Conservation (phyloP, 2,329 filamentous ascomycete species). For the Penicillium concentricum region DNA sequence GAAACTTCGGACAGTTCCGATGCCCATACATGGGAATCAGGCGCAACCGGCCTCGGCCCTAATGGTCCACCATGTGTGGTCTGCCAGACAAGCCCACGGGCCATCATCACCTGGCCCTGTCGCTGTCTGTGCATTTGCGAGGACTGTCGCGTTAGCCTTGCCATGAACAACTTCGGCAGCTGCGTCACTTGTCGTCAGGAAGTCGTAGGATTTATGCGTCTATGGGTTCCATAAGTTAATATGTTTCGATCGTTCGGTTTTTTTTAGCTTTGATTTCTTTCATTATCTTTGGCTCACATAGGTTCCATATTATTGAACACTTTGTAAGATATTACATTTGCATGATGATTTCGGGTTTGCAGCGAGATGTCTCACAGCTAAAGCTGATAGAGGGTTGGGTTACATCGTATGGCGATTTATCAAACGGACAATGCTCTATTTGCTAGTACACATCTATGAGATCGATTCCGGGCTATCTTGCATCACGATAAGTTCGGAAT, state of each 20-base stretch:
- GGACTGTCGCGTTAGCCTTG: slow-evolving; percentile 87
- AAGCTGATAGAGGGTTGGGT: not conserved
- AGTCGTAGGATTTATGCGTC: slow-evolving; percentile 82
- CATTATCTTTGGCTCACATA: not conserved
- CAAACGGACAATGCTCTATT: not conserved
- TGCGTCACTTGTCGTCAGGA: slow-evolving; percentile 92
- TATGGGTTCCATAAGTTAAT: slow-evolving; percentile 71
- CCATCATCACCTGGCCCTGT: slow-evolving; percentile 94
- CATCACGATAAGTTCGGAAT: not conserved
- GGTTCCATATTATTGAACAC: slow-evolving; percentile 5
- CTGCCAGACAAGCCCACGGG: slow-evolving; percentile 81
- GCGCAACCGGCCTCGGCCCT: slow-evolving; percentile 71
- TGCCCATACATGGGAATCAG: slow-evolving; percentile 60
- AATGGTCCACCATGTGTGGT: slow-evolving; percentile 86
- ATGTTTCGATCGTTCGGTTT: not conserved
- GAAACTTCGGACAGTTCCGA: slow-evolving; percentile 24
- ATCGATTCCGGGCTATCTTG: not conserved
- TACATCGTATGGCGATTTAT: not conserved
- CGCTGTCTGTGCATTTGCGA: slow-evolving; percentile 92
- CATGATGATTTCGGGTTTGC: not conserved
- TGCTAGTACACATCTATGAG: not conserved
- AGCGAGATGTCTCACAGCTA: not conserved
- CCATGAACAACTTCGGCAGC: slow-evolving; percentile 95
- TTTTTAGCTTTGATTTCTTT: not conserved
- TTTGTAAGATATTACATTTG: slow-evolving; percentile 21